phyloP scores from a whole-genome alignment of 768 basidiomycete species.

The Jaapia argillacea region DNA sequence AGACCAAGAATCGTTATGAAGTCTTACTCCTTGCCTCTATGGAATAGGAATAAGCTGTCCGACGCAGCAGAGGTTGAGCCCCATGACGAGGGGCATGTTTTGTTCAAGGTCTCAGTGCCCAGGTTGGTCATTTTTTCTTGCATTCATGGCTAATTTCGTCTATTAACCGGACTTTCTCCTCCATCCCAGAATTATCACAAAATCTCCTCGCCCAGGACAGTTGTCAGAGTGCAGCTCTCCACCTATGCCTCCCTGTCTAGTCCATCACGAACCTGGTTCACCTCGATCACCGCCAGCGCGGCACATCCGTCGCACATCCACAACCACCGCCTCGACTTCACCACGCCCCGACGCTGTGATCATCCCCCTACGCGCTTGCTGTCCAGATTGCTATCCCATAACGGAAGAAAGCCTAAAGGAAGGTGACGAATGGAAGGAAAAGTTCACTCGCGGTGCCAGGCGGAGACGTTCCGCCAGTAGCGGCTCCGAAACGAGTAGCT shows the following conservation, averaged over 20 bases:
- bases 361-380: constrained; percentile 65
- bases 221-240: constrained; percentile 20
- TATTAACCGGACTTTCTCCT: background rate
- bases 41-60: constrained; percentile 32
- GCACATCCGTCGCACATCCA: constrained; percentile 8
- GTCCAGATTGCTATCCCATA: constrained; percentile 46
- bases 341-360: constrained; percentile 34
- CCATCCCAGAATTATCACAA: constrained; percentile 30
- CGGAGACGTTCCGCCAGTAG: constrained; percentile 35
- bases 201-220: constrained; percentile 29
- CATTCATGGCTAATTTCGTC: constrained; percentile 3
- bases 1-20: constrained; percentile 47
- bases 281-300: background rate
- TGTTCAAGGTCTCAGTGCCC: constrained; percentile 53
- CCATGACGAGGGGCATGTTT: constrained; percentile 34
- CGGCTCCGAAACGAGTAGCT: constrained; percentile 10
- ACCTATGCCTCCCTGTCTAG: constrained; percentile 43
- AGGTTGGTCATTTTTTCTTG: constrained; percentile 31
- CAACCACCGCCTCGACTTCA: constrained; percentile 14
- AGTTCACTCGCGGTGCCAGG: constrained; percentile 52
- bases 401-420: constrained; percentile 46
- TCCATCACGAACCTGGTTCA: constrained; percentile 30
- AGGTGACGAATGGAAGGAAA: constrained; percentile 53
- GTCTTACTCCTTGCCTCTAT: constrained; percentile 61
- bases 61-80: constrained; percentile 9